Conservation (phyloP, 2,329 filamentous ascomycete species). For the Emergomyces pasteurianus region DNA sequence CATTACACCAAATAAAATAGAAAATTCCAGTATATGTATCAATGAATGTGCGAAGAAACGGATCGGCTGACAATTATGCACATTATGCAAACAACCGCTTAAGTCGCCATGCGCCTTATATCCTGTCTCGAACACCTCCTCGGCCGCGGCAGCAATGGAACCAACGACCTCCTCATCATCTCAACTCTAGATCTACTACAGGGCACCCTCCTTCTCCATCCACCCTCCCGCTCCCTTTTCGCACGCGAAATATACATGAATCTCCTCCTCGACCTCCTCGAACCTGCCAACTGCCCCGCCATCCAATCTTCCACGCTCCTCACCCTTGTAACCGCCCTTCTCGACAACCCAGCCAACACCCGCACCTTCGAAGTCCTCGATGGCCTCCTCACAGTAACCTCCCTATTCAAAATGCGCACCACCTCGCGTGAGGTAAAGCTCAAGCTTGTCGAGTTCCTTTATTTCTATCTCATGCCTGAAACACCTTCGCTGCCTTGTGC, state of each 20-base stretch:
- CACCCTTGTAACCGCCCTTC: constrained; percentile 76
- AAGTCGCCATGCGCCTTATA: constrained; percentile 71
- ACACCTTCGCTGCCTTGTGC: constrained; percentile 32
- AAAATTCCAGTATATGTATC: background rate
- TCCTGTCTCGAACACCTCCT: constrained; percentile 76
- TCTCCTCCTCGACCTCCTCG: constrained; percentile 84
- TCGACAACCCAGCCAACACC: constrained; percentile 77
- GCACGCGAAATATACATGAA: constrained; percentile 91
- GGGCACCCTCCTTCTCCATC: constrained; percentile 76
- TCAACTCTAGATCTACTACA: constrained; percentile 81
- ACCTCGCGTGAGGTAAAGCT: constrained; percentile 85
- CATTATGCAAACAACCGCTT: background rate
- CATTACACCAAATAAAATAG: background rate
- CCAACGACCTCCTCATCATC: constrained; percentile 80
- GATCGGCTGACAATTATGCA: background rate
- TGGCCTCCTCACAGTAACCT: constrained; percentile 81
- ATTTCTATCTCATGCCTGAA: constrained; percentile 98
- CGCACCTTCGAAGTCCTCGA: constrained; percentile 87
- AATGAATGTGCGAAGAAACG: background rate
- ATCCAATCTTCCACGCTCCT: constrained; percentile 86
- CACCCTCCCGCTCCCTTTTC: constrained; percentile 78
- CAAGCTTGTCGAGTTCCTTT: constrained; percentile 92
- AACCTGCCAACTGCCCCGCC: constrained; percentile 79
- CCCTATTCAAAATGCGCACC: constrained; percentile 77
- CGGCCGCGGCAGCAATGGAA: constrained; percentile 66